Evolutionary conservation across 495 filamentous ascomycete species (phyloP).

Genomic region (Pseudomonodictys pantanalensis): DNA sequence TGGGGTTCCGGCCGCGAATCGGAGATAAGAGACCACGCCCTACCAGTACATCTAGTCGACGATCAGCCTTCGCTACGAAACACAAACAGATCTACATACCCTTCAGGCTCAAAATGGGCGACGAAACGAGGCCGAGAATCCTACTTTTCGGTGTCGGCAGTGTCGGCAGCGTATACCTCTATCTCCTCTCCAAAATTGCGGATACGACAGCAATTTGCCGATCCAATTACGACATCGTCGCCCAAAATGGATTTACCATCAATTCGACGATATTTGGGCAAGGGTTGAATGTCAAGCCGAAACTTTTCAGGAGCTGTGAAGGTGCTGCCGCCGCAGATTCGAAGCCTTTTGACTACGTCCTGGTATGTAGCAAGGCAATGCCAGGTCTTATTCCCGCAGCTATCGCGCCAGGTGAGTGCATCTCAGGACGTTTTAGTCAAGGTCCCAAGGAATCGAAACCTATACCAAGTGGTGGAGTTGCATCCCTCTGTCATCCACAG

Average conservation of each 20-base stretch:
- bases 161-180: conserved; percentile 52
- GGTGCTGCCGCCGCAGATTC: conserved; percentile 38
- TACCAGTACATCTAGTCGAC: no score
- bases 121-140: conserved; percentile 34
- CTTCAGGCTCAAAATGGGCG: not conserved
- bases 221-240: conserved; percentile 53
- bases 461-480: no score
- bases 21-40: no score
- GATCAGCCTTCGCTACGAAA: not conserved
- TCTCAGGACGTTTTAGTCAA: no score
- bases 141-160: conserved; percentile 54
- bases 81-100: not conserved
- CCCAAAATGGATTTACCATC: conserved; percentile 51
- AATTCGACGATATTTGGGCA: conserved; percentile 48
- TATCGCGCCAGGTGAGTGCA: no score
- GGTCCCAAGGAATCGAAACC: no score
- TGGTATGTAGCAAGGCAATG: conserved; percentile 48
- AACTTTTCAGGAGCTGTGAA: conserved; percentile 42
- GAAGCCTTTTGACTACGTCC: conserved; percentile 51
- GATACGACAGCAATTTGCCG: conserved; percentile 54
- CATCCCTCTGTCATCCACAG: no score
- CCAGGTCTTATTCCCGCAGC: conserved; percentile 38
- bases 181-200: conserved; percentile 46
- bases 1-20: no score
- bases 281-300: conserved; percentile 40